phyloP scores from a whole-genome alignment of 2,329 filamentous ascomycete genomes.

The Phialophora verrucosa region DNA sequence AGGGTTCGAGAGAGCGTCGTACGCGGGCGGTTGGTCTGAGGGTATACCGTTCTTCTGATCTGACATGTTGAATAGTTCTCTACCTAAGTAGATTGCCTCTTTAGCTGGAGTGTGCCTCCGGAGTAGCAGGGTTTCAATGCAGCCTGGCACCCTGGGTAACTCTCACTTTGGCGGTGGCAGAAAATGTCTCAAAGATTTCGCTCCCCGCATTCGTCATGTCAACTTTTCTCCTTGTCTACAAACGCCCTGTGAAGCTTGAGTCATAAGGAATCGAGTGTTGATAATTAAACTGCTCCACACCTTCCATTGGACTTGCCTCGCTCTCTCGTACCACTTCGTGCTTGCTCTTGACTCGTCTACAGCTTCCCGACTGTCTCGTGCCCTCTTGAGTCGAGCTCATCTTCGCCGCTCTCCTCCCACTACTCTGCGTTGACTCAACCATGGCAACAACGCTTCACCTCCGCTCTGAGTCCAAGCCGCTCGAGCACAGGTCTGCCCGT shows the following conservation, averaged over 20 bases:
- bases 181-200: slow-evolving; percentile 25
- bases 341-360: neutral
- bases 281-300: neutral
- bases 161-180: slow-evolving; percentile 28
- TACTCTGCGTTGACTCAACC: slow-evolving; percentile 14
- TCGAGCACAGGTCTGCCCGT: slow-evolving; percentile 39
- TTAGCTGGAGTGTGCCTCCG: neutral
- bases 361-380: neutral
- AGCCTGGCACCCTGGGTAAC: neutral
- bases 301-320: neutral
- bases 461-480: slow-evolving; percentile 38
- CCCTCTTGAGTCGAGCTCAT: neutral
- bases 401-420: neutral
- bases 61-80: slow-evolving; percentile 22
- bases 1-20: slow-evolving; percentile 34
- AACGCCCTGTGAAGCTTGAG: slow-evolving; percentile 26
- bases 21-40: slow-evolving; percentile 38
- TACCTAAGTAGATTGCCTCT: neutral
- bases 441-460: slow-evolving; percentile 39
- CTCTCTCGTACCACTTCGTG: neutral
- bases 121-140: slow-evolving; percentile 2
- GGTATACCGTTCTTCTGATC: slow-evolving; percentile 20
- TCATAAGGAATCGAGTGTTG: slow-evolving; percentile 20
- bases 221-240: slow-evolving; percentile 8
- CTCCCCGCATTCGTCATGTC: slow-evolving; percentile 12